phyloP scores from a whole-genome alignment of 2,329 filamentous ascomycete species.

The Epichloe gansuensis region DNA sequence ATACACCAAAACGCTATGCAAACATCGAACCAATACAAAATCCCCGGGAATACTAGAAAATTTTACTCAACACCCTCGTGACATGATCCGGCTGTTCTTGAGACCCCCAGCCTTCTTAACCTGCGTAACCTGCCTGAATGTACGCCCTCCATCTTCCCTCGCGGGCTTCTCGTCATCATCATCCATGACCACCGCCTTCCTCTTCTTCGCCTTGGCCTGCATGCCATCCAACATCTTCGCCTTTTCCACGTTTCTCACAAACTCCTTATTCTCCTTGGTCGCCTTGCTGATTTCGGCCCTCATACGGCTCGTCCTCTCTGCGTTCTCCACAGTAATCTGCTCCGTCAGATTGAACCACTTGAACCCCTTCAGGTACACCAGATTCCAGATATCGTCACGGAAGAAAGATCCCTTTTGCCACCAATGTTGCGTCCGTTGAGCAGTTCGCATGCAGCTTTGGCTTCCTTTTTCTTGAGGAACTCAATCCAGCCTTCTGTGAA shows the following conservation, averaged over 20 bases:
- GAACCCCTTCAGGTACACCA: slow-evolving; percentile 71
- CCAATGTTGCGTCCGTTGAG: slow-evolving; percentile 70
- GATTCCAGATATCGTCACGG: slow-evolving; percentile 76
- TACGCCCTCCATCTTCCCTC: slow-evolving; percentile 20
- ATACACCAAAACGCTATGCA: neutral
- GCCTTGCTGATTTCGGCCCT: slow-evolving; percentile 65
- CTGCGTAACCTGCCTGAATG: slow-evolving; percentile 56
- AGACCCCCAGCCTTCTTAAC: slow-evolving; percentile 35
- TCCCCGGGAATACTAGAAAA: slow-evolving; percentile 34
- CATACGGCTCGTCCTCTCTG: slow-evolving; percentile 64
- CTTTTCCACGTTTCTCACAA: slow-evolving; percentile 66
- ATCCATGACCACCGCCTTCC: slow-evolving; percentile 17
- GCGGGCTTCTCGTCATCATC: slow-evolving; percentile 11
- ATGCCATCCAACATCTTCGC: slow-evolving; percentile 71
- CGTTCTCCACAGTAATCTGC: slow-evolving; percentile 71
- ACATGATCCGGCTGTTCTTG: slow-evolving; percentile 43
- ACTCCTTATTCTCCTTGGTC: slow-evolving; percentile 69
- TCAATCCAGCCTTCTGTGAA: slow-evolving; percentile 83
- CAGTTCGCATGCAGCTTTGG: slow-evolving; percentile 62
- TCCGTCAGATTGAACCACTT: slow-evolving; percentile 69
- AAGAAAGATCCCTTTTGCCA: slow-evolving; percentile 77
- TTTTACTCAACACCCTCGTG: slow-evolving; percentile 50
- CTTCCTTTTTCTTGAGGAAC: slow-evolving; percentile 63
- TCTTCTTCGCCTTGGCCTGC: slow-evolving; percentile 42
- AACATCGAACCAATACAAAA: neutral